Percentiles rank a stretch among this genome's conserved stretches.
Evolutionary conservation across 441 rosid genomes (phyloP).

Genomic region (Omphalea diandra): DNA sequence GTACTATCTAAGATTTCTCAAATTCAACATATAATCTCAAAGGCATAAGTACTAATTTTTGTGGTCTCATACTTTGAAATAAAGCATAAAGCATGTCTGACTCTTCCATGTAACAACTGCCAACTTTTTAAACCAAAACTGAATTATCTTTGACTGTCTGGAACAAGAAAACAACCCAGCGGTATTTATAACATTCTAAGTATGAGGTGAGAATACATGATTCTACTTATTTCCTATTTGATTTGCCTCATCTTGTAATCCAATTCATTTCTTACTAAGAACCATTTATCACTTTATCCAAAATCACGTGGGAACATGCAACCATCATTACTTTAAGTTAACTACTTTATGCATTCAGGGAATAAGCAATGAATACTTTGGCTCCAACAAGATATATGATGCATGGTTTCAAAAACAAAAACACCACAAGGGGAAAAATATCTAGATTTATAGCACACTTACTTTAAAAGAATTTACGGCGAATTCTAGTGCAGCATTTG

Average conservation of each 20-base stretch:
- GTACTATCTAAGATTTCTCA: neutral
- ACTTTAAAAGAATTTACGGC: constrained; percentile 77
- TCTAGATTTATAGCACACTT: constrained; percentile 28
- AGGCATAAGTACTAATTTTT: neutral
- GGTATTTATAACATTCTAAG: neutral
- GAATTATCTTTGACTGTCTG: no score
- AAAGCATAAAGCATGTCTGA: neutral
- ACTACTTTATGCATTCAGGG: neutral
- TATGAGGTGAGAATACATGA: neutral
- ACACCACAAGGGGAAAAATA: neutral
- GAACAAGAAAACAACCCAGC: neutral
- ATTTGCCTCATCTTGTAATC: neutral
- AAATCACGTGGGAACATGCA: neutral
- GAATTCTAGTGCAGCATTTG: constrained; percentile 91
- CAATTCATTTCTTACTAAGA: neutral
- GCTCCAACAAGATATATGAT: neutral
- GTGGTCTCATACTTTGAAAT: neutral
- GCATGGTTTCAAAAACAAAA: neutral
- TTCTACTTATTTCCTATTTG: neutral
- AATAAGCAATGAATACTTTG: neutral
- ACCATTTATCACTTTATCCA: neutral
- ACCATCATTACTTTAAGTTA: neutral
- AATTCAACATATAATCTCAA: neutral
- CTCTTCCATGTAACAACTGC: neutral
- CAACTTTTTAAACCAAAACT: neutral